Base-by-base conservation (phyloP, 805 yeast species). In the Wickerhamiella azyma region DNA sequence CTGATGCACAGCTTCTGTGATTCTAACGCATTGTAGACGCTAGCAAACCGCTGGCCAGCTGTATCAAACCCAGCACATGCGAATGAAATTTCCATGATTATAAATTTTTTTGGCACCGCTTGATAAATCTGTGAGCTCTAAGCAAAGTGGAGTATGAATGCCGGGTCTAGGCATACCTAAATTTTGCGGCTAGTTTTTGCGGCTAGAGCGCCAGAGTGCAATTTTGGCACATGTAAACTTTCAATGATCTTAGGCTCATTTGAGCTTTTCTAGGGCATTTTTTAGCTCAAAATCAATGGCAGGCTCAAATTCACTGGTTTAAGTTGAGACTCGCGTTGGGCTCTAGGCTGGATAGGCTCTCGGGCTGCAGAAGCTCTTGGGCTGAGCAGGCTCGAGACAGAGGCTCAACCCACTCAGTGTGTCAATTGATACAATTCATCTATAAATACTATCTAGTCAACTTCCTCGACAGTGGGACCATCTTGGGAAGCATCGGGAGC, bases 391-490 rank as follows among this genome's bases (percentile, higher is more conserved):
- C n/a, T n/a, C n/a, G n/a, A n/a, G n/a, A n/a, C n/a, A n/a, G n/a
- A n/a, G n/a, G n/a, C n/a, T n/a, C n/a, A 21, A 7, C 6, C 24
- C 24, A 5, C 24, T 21, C 24, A 5, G 4, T 21, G 7, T 7
- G 24, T 21, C 24, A 21, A 21, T 5, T 21, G 7, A 21, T 21
- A 7, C 33, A 29, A 13, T 29, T 29, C 33, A 29, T n/a, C 14
- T 13, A 10, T 10, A 10, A 35, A 9, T 10, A 18, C 7, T 37
- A 54, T 55, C 70, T 71, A 79, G 66, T 79, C 85, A 61, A 79
- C 85, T 69, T 79, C 85, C 69, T 79, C 85, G 51, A 81, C 88
- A 51, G 86, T 79, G 63, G 88, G 88, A 54, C 84, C 72, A 49
- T 64, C 66, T 46, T 60, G 63, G 48, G 65, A 65, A 48, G 72